Conservation (phyloP, 2,329 filamentous ascomycete genomes). For the Clonostachys chloroleuca region DNA sequence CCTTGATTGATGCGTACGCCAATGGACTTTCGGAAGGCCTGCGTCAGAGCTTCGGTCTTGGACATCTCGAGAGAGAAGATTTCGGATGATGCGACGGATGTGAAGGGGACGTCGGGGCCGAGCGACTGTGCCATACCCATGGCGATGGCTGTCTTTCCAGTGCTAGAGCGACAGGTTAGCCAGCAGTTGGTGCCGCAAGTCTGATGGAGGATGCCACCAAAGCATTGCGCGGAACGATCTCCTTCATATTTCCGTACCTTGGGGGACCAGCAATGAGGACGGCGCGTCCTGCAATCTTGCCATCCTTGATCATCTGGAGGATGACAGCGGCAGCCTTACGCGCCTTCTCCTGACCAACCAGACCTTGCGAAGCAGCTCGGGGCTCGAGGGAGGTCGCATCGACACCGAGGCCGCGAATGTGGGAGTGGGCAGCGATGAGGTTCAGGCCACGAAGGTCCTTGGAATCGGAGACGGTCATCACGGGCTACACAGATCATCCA, state of each 20-base stretch:
- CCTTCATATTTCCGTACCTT: constrained; percentile 40
- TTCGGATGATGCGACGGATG: constrained; percentile 89
- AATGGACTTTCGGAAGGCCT: constrained; percentile 98
- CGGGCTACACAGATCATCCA: constrained; percentile 31
- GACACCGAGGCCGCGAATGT: constrained; percentile 93
- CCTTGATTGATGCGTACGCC: constrained; percentile 98
- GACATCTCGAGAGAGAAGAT: constrained; percentile 99
- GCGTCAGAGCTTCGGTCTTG: constrained; percentile 95
- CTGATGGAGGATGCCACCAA: constrained; percentile 6
- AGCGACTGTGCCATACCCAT: constrained; percentile 99
- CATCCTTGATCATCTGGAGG: constrained; percentile 97
- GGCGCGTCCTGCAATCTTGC: constrained; percentile 94
- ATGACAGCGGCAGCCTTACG: constrained; percentile 95
- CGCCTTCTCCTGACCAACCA: constrained; percentile 95
- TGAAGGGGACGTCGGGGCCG: constrained; percentile 92
- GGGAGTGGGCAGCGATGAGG: constrained; percentile 96
- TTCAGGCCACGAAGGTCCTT: constrained; percentile 96
- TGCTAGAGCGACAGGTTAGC: constrained; percentile 45
- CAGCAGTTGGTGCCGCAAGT: not conserved
- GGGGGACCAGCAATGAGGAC: constrained; percentile 94
- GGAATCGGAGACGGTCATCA: constrained; percentile 83
- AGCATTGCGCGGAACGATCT: constrained; percentile 1
- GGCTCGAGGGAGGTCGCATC: constrained; percentile 89
- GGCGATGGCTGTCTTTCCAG: constrained; percentile 96
- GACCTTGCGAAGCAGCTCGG: constrained; percentile 77